Evolutionary conservation across 2,329 filamentous ascomycete genomes (phyloP).

Genomic region (Beauveria pseudobassiana): DNA sequence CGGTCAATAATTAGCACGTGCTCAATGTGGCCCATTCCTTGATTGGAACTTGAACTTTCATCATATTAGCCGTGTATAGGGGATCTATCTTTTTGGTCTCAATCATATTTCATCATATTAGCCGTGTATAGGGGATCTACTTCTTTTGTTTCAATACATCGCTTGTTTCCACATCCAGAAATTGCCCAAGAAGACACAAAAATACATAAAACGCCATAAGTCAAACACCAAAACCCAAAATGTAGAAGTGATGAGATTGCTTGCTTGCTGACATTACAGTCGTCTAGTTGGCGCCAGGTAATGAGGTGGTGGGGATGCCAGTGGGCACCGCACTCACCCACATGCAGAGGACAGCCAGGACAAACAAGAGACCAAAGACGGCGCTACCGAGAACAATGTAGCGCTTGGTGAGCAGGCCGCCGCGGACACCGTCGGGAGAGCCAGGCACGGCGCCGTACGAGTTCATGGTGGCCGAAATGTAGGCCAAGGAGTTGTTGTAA

Average conservation of each 20-base stretch:
- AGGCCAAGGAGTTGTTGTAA: constrained; percentile 17
- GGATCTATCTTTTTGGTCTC: background rate
- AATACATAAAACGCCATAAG: background rate
- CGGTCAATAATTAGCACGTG: background rate
- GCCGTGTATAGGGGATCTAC: background rate
- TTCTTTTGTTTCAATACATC: constrained; percentile 5
- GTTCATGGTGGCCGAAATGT: constrained; percentile 18
- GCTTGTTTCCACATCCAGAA: constrained; percentile 10
- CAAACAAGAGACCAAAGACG: constrained; percentile 21
- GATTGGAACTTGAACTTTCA: background rate
- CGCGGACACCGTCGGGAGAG: constrained; percentile 11
- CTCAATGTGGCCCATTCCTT: too few relatives aligned
- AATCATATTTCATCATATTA: constrained; percentile 1
- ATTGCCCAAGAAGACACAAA: background rate
- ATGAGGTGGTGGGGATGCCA: background rate
- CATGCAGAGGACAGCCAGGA: constrained; percentile 14
- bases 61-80: background rate
- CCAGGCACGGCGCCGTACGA: constrained; percentile 14
- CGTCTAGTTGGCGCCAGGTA: background rate
- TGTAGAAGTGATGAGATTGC: background rate
- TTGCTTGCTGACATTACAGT: background rate
- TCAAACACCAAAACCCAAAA: constrained; percentile 2
- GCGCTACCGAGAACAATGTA: constrained; percentile 18
- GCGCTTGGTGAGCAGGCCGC: constrained; percentile 12
- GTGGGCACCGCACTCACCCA: constrained; percentile 8